These are phyloP conservation scores for Crocinoboletus sp. DNA, from an alignment of 1,284 basidiomycete species.

Conservation along the genomic window DNA sequence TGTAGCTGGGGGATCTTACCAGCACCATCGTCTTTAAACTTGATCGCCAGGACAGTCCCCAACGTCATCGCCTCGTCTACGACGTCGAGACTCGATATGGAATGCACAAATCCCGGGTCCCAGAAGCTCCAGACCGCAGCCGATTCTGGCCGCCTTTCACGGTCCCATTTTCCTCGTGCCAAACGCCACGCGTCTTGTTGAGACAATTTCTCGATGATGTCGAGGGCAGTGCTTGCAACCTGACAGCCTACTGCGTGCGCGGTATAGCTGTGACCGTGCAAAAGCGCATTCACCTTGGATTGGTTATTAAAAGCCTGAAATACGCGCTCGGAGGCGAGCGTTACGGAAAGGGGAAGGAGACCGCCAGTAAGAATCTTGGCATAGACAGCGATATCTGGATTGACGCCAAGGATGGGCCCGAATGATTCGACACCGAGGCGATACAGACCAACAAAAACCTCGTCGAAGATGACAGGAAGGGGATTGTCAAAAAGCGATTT, in stretches of 20 bases:
- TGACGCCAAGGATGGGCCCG: conserved; percentile 60
- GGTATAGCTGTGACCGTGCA: conserved; percentile 96
- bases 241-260: conserved; percentile 91
- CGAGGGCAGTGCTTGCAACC: conserved; percentile 81
- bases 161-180: conserved; percentile 33
- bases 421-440: conserved; percentile 76
- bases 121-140: conserved; percentile 81
- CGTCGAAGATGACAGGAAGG: conserved; percentile 93
- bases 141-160: conserved; percentile 8
- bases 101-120: conserved; percentile 68
- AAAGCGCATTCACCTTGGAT: conserved; percentile 78
- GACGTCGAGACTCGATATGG: conserved; percentile 50
- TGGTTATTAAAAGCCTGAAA: conserved; percentile 79
- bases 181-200: conserved; percentile 41
- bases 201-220: conserved; percentile 53
- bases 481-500: conserved; percentile 38
- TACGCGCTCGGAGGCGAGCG: conserved; percentile 75
- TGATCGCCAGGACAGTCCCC: conserved; percentile 85
- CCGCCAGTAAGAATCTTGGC: conserved; percentile 97
- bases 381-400: conserved; percentile 87
- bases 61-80: conserved; percentile 84
- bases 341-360: conserved; percentile 82
- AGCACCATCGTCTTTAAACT: conserved; percentile 56
- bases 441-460: conserved; percentile 92
- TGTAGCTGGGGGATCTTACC: conserved; percentile 39